Evolutionary conservation across 176 grass and related monocot genomes (phyloP).

Genomic region (Musa troglodytarum): DNA sequence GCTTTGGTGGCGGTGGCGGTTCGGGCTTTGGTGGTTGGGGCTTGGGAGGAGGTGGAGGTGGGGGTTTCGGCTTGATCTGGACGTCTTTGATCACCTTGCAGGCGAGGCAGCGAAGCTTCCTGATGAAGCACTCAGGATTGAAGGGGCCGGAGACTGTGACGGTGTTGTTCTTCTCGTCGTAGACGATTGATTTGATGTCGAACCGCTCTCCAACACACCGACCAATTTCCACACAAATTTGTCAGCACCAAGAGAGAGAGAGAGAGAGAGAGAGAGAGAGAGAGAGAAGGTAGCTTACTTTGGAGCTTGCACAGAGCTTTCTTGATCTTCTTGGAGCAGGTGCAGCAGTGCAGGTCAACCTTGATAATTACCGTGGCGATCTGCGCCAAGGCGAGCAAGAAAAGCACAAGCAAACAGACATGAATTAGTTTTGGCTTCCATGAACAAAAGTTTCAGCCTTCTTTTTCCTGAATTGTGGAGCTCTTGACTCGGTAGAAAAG

Average conservation of each 20-base stretch:
- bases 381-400: constrained; percentile 2
- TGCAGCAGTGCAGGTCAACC: constrained; percentile 32
- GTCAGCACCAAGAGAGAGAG: background rate
- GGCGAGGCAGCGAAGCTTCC: constrained; percentile 36
- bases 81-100: constrained; percentile 28
- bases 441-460: no score
- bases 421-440: background rate
- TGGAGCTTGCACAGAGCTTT: constrained; percentile 33
- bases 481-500: no score
- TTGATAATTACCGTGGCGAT: constrained; percentile 14
- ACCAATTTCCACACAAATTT: background rate
- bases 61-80: background rate
- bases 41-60: background rate
- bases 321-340: constrained; percentile 39
- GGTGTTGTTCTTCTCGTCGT: constrained; percentile 20
- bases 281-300: background rate
- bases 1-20: background rate
- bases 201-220: constrained; percentile 23
- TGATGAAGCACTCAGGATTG: constrained; percentile 15
- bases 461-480: no score
- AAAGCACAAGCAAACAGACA: background rate
- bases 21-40: background rate
- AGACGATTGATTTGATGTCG: constrained; percentile 20
- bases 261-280: background rate
- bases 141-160: constrained; percentile 30